These are phyloP conservation scores for Multifurca ochricompacta DNA, from an alignment of 768 basidiomycete species.

Conservation along the genomic window DNA sequence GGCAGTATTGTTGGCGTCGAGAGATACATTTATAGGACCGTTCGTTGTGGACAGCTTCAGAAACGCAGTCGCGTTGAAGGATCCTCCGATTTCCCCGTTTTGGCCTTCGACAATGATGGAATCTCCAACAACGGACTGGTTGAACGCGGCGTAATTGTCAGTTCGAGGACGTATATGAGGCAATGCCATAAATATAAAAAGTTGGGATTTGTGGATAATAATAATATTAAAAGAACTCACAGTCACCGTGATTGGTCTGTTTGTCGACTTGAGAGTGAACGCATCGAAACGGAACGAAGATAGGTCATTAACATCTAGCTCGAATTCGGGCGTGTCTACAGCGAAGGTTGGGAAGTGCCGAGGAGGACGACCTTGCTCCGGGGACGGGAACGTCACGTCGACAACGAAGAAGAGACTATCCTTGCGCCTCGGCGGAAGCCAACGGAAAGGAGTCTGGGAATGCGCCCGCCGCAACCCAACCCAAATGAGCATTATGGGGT, in stretches of 20 bases:
- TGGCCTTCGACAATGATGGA: background rate
- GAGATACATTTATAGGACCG: background rate
- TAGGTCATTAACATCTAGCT: background rate
- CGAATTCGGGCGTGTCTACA: background rate
- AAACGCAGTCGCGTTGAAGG: background rate
- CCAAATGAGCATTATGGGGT: background rate
- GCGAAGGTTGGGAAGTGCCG: background rate
- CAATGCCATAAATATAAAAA: too few relatives aligned
- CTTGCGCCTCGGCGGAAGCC: background rate
- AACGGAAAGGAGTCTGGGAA: slow-evolving; percentile 1
- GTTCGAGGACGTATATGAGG: too few relatives aligned
- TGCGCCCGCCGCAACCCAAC: background rate
- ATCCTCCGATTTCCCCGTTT: slow-evolving; percentile 2
- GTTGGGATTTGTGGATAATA: too few relatives aligned
- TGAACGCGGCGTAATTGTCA: too few relatives aligned
- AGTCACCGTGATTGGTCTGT: background rate
- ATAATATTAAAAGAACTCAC: too few relatives aligned
- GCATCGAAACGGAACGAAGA: background rate
- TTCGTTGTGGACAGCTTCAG: slow-evolving; percentile 3
- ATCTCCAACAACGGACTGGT: background rate
- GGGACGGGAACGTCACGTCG: slow-evolving; percentile 3
- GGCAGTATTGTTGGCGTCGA: background rate
- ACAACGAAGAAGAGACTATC: background rate
- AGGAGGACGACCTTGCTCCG: background rate
- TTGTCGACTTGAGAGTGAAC: slow-evolving; percentile 1